These are phyloP conservation scores for Ajuga reptans DNA, from an alignment of 305 asterid genomes.

Conservation along the genomic window DNA sequence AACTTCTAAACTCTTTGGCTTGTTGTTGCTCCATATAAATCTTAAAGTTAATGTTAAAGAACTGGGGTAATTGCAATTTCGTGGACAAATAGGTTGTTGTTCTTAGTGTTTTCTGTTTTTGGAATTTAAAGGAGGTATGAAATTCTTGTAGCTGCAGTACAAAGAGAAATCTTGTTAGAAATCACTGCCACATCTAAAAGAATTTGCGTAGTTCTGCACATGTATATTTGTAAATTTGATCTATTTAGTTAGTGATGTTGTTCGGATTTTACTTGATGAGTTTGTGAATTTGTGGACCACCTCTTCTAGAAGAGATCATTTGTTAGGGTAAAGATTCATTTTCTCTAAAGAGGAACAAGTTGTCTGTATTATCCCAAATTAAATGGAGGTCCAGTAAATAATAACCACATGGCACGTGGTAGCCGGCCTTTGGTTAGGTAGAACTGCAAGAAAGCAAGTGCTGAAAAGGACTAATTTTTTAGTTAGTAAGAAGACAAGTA, in stretches of 20 bases:
- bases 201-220: neutral
- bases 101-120: neutral
- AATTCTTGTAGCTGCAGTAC: conserved; percentile 10
- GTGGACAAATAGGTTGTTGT: conserved; percentile 6
- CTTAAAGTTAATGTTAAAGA: neutral
- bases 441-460: neutral
- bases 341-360: neutral
- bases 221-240: neutral
- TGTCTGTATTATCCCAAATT: neutral
- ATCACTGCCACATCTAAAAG: neutral
- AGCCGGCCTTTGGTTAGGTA: conserved; percentile 6
- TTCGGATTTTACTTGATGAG: conserved; percentile 3
- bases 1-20: neutral
- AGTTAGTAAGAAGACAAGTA: neutral
- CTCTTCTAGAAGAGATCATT: neutral
- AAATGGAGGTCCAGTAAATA: conserved; percentile 8
- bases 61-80: neutral
- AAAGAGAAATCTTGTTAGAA: neutral
- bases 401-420: neutral
- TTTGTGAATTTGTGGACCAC: conserved; percentile 9
- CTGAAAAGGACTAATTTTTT: neutral
- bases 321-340: neutral
- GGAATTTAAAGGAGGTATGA: neutral
- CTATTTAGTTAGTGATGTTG: neutral
- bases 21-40: neutral